Conservation (phyloP, 2,329 filamentous ascomycete genomes). For the Venturia aucupariae region DNA sequence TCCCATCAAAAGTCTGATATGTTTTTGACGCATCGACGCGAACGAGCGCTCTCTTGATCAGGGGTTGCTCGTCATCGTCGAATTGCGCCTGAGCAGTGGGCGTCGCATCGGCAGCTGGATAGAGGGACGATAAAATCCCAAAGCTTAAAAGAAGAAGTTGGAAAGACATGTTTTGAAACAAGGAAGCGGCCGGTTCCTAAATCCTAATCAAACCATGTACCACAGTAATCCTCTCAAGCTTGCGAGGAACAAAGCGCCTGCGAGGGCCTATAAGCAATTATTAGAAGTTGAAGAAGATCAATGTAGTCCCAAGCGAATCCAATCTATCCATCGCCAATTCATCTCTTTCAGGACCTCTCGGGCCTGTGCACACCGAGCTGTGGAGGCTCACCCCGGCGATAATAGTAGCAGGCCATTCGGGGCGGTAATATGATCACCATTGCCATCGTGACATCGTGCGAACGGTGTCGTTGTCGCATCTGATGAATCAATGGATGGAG, state of each 20-base stretch:
- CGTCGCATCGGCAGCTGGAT: neutral
- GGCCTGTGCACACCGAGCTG: neutral
- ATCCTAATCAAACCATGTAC: too few species aligned
- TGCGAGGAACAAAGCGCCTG: too few species aligned
- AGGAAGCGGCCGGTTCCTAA: neutral
- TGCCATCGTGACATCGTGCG: too few species aligned
- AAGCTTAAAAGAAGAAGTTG: neutral
- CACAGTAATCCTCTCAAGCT: too few species aligned
- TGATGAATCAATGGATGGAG: neutral
- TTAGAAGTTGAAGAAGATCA: neutral
- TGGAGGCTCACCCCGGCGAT: neutral
- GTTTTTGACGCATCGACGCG: slow-evolving; percentile 34
- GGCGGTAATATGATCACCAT: neutral
- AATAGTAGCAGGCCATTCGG: neutral
- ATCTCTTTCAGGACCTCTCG: neutral
- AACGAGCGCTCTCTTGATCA: slow-evolving; percentile 19
- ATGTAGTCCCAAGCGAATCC: neutral
- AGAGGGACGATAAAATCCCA: neutral
- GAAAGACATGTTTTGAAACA: neutral
- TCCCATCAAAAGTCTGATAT: slow-evolving; percentile 39
- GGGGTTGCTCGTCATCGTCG: neutral
- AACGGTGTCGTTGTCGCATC: neutral
- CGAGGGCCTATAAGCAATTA: too few species aligned
- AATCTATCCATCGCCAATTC: neutral
- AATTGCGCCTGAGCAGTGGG: neutral